A percentile compares a stretch with the other conserved stretches of the same genome.
Evolutionary conservation across 169 alveolate genomes (phyloP).

Genomic region (Plasmodium reichenowi): DNA sequence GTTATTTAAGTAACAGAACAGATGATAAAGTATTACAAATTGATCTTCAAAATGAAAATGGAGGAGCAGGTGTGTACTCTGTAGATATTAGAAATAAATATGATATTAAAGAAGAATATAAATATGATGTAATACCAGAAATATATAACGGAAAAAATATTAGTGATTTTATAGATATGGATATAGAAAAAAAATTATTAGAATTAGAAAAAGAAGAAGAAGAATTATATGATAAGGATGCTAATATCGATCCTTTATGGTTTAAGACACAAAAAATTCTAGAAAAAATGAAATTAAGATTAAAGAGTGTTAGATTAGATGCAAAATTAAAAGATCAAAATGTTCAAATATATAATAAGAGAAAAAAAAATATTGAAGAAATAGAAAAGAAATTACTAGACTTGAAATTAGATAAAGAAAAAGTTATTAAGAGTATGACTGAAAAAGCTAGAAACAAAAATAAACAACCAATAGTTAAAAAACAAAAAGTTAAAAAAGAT

Average conservation of each 20-base stretch:
- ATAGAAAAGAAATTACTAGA: slow-evolving; percentile 55
- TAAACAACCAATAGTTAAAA: not conserved
- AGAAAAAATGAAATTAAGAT: slow-evolving; percentile 54
- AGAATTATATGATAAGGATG: slow-evolving; percentile 87
- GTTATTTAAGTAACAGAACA: slow-evolving; percentile 59
- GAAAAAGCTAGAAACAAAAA: slow-evolving; percentile 9
- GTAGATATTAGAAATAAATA: slow-evolving; percentile 90
- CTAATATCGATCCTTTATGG: slow-evolving; percentile 81
- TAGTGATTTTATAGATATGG: slow-evolving; percentile 97
- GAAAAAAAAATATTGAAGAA: slow-evolving; percentile 58
- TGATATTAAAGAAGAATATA: slow-evolving; percentile 88
- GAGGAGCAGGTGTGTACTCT: slow-evolving; percentile 99
- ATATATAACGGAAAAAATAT: slow-evolving; percentile 98
- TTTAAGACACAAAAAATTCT: slow-evolving; percentile 60
- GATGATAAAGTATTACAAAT: slow-evolving; percentile 83
- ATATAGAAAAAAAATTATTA: slow-evolving; percentile 94
- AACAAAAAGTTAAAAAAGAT: slow-evolving; percentile 32
- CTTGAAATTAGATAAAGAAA: slow-evolving; percentile 19
- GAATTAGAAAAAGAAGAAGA: slow-evolving; percentile 98
- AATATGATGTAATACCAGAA: slow-evolving; percentile 98
- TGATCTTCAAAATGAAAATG: slow-evolving; percentile 93
- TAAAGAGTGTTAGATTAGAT: slow-evolving; percentile 32
- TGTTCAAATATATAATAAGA: slow-evolving; percentile 59
- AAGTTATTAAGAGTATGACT: slow-evolving; percentile 52
- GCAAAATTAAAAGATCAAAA: slow-evolving; percentile 48